phyloP scores from a whole-genome alignment of 2,329 filamentous ascomycete genomes.

The Simplicillium aogashimaense region DNA sequence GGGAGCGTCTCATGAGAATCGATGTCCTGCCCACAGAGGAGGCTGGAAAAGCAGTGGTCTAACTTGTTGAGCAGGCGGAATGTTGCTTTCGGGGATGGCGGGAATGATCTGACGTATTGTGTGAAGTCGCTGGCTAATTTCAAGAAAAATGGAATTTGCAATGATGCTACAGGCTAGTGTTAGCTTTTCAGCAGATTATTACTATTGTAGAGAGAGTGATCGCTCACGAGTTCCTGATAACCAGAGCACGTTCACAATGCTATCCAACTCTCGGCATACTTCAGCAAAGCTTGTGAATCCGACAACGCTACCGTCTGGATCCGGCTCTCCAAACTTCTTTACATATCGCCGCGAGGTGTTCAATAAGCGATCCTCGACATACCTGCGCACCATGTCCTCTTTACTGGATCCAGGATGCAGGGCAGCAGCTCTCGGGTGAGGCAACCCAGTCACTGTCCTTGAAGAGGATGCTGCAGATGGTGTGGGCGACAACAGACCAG shows the following conservation, averaged over 20 bases:
- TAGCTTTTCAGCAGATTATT: neutral
- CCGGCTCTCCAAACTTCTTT: constrained; percentile 43
- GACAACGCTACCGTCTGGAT: constrained; percentile 34
- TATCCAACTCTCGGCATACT: constrained; percentile 64
- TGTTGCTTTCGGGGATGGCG: constrained; percentile 47
- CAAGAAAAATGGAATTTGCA: constrained; percentile 79
- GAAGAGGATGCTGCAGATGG: constrained; percentile 37
- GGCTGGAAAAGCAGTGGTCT: constrained; percentile 71
- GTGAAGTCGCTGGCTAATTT: constrained; percentile 65
- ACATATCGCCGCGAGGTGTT: constrained; percentile 48
- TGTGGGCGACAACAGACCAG: constrained; percentile 42
- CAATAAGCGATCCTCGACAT: constrained; percentile 41
- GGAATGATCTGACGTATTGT: constrained; percentile 64
- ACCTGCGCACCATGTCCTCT: constrained; percentile 49
- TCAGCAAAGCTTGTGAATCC: constrained; percentile 56
- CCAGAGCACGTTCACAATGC: constrained; percentile 74
- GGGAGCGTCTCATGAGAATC: constrained; percentile 56
- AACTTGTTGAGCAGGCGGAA: constrained; percentile 68
- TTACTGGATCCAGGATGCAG: constrained; percentile 47
- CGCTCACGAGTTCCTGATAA: constrained; percentile 71
- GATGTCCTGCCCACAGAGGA: constrained; percentile 58
- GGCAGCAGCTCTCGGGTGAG: constrained; percentile 43
- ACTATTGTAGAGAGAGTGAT: neutral
- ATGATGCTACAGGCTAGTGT: constrained; percentile 40
- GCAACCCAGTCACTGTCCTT: constrained; percentile 30